These are phyloP conservation scores for Dactylis glomerata DNA, from an alignment of 176 grass and related monocot species.

Conservation along the genomic window DNA sequence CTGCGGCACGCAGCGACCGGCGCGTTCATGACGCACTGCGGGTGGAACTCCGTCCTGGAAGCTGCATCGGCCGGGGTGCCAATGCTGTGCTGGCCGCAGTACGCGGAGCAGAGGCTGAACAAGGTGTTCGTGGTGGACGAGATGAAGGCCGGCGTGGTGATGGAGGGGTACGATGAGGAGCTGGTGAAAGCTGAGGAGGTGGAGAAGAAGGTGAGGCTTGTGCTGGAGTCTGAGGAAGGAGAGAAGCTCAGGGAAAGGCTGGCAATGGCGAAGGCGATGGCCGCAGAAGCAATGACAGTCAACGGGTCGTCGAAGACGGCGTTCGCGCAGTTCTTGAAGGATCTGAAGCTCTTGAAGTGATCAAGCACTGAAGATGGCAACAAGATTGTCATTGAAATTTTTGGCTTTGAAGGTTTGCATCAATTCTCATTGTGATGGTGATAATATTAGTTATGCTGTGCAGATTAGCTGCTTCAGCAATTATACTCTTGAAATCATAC, in stretches of 20 bases:
- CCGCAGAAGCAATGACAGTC: not conserved
- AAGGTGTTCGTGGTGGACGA: constrained; percentile 52
- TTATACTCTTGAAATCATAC: not conserved
- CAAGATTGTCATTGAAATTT: not conserved
- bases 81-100: constrained; percentile 70
- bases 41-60: constrained; percentile 69
- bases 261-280: not conserved
- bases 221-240: constrained; percentile 31
- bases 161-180: constrained; percentile 46
- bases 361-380: not conserved
- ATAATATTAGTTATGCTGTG: not conserved
- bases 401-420: not conserved
- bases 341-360: not conserved
- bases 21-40: constrained; percentile 59
- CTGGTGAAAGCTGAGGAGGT: constrained; percentile 31
- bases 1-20: constrained; percentile 49
- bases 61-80: constrained; percentile 36
- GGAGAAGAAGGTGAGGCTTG: constrained; percentile 32
- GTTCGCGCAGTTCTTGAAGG: not conserved
- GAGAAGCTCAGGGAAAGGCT: constrained; percentile 16
- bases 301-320: not conserved
- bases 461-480: not conserved
- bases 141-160: constrained; percentile 20
- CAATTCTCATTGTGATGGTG: not conserved
- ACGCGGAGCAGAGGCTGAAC: constrained; percentile 69